These are phyloP conservation scores for Pseudocercospora fijiensis DNA, from an alignment of 2,329 filamentous ascomycete species.

Conservation along the genomic window DNA sequence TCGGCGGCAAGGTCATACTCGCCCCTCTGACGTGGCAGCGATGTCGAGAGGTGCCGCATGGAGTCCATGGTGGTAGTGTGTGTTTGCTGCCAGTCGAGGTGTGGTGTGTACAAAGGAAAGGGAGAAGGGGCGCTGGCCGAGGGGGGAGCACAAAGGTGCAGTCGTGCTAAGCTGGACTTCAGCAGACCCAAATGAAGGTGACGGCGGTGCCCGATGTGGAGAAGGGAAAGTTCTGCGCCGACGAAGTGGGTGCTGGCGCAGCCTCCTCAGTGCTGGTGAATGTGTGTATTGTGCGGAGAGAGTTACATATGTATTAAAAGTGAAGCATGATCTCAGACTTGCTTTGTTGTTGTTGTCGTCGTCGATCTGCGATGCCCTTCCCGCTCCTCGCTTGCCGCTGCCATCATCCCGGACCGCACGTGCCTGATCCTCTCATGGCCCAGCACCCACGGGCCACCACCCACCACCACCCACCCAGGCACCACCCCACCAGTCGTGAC, in stretches of 20 bases:
- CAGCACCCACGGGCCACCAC: too few relatives aligned
- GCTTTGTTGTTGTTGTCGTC: not conserved
- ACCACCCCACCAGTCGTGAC: not conserved
- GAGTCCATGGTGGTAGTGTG: constrained; percentile 55
- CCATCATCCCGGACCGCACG: not conserved
- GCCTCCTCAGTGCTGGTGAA: not conserved
- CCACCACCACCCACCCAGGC: too few relatives aligned
- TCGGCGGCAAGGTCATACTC: constrained; percentile 67
- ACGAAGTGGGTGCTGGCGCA: not conserved
- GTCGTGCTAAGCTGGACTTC: not conserved
- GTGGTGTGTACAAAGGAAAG: constrained; percentile 5
- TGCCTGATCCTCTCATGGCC: not conserved
- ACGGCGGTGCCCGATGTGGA: constrained; percentile 5
- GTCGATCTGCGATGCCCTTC: not conserved
- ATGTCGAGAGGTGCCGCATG: constrained; percentile 63
- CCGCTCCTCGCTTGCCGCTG: not conserved
- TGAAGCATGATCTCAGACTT: not conserved
- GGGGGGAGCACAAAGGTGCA: constrained; percentile 12
- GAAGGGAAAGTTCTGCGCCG: constrained; percentile 9
- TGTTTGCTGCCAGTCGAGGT: constrained; percentile 3
- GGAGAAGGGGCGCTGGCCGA: constrained; percentile 3
- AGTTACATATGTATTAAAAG: not conserved
- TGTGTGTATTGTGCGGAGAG: not conserved
- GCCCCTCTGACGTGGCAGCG: constrained; percentile 48
- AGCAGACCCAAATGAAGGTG: constrained; percentile 1